Conservation (phyloP, 306 rosid genomes). For the Heteromeles arbutifolia region DNA sequence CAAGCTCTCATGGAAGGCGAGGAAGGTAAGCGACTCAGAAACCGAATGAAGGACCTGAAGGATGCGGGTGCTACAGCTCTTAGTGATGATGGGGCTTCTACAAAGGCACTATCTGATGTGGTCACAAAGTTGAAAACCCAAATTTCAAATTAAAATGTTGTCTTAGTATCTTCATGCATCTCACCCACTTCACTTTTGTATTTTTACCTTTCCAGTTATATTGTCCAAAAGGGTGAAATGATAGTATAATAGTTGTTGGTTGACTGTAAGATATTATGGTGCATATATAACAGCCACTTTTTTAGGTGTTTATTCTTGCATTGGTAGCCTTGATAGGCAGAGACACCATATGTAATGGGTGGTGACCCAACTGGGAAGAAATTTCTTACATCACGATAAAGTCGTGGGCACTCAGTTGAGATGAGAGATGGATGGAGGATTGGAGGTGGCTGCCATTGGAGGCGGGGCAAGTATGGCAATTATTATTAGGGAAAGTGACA, state of each 20-base stretch:
- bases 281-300: not conserved
- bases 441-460: conserved; percentile 9
- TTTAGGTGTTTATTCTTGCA: not conserved
- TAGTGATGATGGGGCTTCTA: conserved; percentile 43
- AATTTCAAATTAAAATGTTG: not conserved
- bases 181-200: not conserved
- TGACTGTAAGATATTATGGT: not conserved
- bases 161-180: not conserved
- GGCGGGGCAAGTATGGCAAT: not conserved
- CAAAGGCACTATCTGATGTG: conserved; percentile 28
- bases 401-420: conserved; percentile 13
- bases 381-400: conserved; percentile 18
- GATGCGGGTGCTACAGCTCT: conserved; percentile 37
- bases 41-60: conserved; percentile 46
- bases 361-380: conserved; percentile 14
- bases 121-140: conserved; percentile 41
- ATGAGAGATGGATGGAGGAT: not conserved
- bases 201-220: not conserved
- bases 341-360: not conserved
- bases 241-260: not conserved
- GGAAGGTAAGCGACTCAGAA: conserved; percentile 57
- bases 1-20: conserved; percentile 66
- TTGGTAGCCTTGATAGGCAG: too few species aligned
- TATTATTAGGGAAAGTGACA: not conserved
- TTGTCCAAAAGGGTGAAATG: not conserved